phyloP scores from a whole-genome alignment of 2,329 filamentous ascomycete genomes.

The Drechslerella coelobrocha region DNA sequence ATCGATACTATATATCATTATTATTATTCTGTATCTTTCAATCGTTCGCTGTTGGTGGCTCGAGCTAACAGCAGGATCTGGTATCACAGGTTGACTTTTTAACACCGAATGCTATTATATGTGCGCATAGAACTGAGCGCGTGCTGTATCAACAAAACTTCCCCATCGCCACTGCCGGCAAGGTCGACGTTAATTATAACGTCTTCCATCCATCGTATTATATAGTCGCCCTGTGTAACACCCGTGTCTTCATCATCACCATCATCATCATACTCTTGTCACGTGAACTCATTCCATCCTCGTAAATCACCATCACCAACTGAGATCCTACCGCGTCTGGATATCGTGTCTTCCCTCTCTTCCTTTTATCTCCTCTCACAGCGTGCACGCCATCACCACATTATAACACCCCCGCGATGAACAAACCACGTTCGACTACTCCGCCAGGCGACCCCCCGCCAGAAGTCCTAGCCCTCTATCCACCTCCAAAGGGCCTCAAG shows the following conservation, averaged over 20 bases:
- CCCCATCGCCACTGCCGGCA: not conserved
- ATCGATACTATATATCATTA: slow-evolving; percentile 55
- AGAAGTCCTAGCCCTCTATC: slow-evolving; percentile 42
- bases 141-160: slow-evolving; percentile 13
- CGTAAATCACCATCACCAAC: not conserved
- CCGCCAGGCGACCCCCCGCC: slow-evolving; percentile 43
- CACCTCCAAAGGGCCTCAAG: slow-evolving; percentile 26
- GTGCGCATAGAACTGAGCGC: slow-evolving; percentile 3
- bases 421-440: slow-evolving; percentile 42
- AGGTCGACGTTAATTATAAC: not conserved
- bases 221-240: not conserved
- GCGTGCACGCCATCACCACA: not conserved
- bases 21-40: slow-evolving; percentile 2
- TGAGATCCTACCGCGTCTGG: too few species aligned
- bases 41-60: slow-evolving; percentile 45
- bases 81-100: not conserved
- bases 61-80: not conserved
- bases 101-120: not conserved
- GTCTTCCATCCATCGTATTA: not conserved
- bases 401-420: slow-evolving; percentile 20
- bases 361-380: not conserved
- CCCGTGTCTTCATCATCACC: not conserved
- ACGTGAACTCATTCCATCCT: slow-evolving; percentile 11
- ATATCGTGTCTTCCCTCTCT: too few species aligned
- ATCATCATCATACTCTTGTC: slow-evolving; percentile 1